A percentile compares a stretch with the other conserved stretches of the same genome.
These are phyloP conservation scores for Globisporangium yorkense DNA, from an alignment of 352 stramenopile genomes.

Conservation along the genomic window DNA sequence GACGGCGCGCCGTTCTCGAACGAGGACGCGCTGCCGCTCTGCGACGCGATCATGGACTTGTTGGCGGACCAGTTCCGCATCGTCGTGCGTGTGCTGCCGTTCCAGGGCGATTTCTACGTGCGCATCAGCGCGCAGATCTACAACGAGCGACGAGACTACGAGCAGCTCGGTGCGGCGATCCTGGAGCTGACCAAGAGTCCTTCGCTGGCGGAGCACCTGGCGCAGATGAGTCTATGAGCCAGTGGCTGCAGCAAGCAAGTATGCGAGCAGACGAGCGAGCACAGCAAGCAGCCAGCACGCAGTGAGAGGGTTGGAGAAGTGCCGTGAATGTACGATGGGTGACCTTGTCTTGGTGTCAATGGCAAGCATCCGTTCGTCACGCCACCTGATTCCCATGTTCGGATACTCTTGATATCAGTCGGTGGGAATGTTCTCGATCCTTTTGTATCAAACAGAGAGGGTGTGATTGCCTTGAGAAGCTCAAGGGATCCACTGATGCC, in stretches of 20 bases:
- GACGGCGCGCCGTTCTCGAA: conserved; percentile 43
- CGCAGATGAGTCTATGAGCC: conserved; percentile 52
- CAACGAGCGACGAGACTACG: conserved; percentile 77
- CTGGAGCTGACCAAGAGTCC: conserved; percentile 64
- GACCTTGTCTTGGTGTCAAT: no score
- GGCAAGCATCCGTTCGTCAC: no score
- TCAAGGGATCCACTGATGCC: no score
- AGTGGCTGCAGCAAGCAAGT: background rate
- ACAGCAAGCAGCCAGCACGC: background rate
- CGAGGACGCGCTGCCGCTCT: conserved; percentile 57
- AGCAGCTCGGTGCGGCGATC: conserved; percentile 67
- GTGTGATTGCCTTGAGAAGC: no score
- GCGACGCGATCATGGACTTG: conserved; percentile 78
- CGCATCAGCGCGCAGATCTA: conserved; percentile 85
- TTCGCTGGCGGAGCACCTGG: conserved; percentile 57
- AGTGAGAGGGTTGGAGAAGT: background rate
- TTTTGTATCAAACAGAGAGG: no score
- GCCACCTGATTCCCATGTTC: no score
- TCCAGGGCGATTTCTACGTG: conserved; percentile 68
- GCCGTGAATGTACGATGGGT: background rate
- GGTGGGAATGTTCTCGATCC: no score
- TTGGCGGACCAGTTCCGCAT: conserved; percentile 68
- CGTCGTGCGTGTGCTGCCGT: conserved; percentile 58
- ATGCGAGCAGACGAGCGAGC: background rate
- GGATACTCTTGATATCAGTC: no score